Conservation (phyloP, 1,284 basidiomycete genomes). For the Ganoderma resinaceum region DNA sequence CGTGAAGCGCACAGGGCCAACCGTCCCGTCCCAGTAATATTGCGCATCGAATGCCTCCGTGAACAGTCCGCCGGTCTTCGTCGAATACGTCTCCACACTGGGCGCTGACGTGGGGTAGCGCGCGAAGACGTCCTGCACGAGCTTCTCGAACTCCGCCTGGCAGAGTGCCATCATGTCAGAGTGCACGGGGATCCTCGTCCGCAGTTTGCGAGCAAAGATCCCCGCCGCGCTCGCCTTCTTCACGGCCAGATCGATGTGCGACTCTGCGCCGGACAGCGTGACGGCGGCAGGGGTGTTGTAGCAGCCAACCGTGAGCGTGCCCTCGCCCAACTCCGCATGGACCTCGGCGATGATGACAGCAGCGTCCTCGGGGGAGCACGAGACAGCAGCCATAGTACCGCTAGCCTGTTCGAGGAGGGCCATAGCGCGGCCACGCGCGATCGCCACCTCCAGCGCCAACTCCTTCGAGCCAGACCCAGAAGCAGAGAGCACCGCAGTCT, state of each 20-base stretch:
- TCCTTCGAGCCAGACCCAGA: slow-evolving; percentile 48
- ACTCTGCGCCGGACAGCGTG: slow-evolving; percentile 43
- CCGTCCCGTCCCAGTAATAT: slow-evolving; percentile 46
- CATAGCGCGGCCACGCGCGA: slow-evolving; percentile 46
- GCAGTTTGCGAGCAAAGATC: slow-evolving; percentile 42
- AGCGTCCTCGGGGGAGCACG: slow-evolving; percentile 40
- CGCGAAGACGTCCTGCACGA: slow-evolving; percentile 37
- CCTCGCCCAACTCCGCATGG: slow-evolving; percentile 12
- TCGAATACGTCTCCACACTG: slow-evolving; percentile 35
- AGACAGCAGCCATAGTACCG: slow-evolving; percentile 52
- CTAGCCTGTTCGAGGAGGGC: slow-evolving; percentile 40
- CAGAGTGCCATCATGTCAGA: slow-evolving; percentile 44
- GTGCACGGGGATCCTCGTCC: slow-evolving; percentile 44
- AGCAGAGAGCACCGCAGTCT: slow-evolving; percentile 51
- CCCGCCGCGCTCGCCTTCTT: slow-evolving; percentile 37
- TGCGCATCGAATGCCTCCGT: slow-evolving; percentile 31
- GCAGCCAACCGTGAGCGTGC: slow-evolving; percentile 45
- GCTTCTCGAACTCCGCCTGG: slow-evolving; percentile 31
- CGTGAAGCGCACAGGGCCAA: slow-evolving; percentile 43
- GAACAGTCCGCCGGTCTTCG: slow-evolving; percentile 34
- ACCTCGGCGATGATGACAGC: slow-evolving; percentile 33
- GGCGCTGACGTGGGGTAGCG: slow-evolving; percentile 30
- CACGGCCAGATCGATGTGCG: slow-evolving; percentile 39
- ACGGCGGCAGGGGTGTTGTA: slow-evolving; percentile 46
- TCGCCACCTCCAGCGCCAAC: slow-evolving; percentile 49